A percentile compares a stretch with the other conserved stretches of the same genome.
These are phyloP conservation scores for Physcomitrium patens DNA, from an alignment of 225 moss, liverwort and hornwort genomes.

Conservation along the genomic window DNA sequence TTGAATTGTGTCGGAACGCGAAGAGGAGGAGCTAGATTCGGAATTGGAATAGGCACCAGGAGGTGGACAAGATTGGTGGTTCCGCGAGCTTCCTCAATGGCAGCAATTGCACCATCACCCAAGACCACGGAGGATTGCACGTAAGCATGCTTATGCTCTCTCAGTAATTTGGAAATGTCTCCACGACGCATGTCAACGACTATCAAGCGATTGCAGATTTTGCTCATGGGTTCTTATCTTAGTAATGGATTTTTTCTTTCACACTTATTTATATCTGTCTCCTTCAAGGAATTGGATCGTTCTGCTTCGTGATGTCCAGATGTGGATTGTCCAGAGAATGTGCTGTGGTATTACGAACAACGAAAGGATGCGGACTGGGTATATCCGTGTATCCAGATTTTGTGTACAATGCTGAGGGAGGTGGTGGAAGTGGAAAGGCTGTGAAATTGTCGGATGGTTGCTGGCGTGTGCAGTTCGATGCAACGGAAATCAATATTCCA, in stretches of 20 bases:
- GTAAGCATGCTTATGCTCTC: neutral
- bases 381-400: slow-evolving; percentile 65
- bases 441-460: slow-evolving; percentile 39
- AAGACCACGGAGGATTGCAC: slow-evolving; percentile 3
- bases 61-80: slow-evolving; percentile 41
- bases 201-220: too few species aligned
- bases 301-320: neutral
- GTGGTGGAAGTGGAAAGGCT: slow-evolving; percentile 54
- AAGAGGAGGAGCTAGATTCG: neutral
- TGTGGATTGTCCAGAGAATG: slow-evolving; percentile 10
- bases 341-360: slow-evolving; percentile 47
- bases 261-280: too few species aligned
- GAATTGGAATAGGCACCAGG: slow-evolving; percentile 27
- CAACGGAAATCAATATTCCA: slow-evolving; percentile 56
- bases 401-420: slow-evolving; percentile 69
- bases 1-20: neutral
- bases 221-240: too few species aligned
- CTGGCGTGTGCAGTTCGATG: slow-evolving; percentile 47
- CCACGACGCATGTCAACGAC: too few species aligned
- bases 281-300: too few species aligned
- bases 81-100: slow-evolving; percentile 30
- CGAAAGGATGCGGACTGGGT: slow-evolving; percentile 60
- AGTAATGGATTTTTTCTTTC: too few species aligned
- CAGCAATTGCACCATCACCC: slow-evolving; percentile 7
- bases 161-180: neutral